Base-by-base conservation (phyloP, 2,329 filamentous ascomycete species). In the Alternaria burnsii region DNA sequence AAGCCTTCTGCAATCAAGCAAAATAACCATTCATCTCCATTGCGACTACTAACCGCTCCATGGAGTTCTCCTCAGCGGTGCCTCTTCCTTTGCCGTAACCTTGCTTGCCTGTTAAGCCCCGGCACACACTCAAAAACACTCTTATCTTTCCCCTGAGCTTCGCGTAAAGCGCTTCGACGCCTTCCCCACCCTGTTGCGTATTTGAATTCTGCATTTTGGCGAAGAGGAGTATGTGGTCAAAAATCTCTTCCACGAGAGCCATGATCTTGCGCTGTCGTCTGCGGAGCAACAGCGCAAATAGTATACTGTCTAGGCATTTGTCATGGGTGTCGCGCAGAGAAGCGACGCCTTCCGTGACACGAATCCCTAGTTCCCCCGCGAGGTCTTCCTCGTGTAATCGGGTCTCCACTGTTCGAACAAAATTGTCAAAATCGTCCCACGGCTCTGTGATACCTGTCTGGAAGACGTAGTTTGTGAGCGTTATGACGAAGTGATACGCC, bases 401-500 rank as follows among this genome's bases (percentile, higher is more conserved):
- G 2, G 71, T 71, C 75, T 94, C 86, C 14, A 95, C 83, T 9
- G 81, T 82, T 26, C 88, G 82, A 0, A 97, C 81, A 66, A 88
- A 90, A 0, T 73, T 73, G 50, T 91, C 87, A 61, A 97, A 94
- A 0, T 82, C 81, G 22, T 80, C 81, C 94, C 94, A 98, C 0
- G 89, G 88, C 16, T 85, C 83, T 8, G 86, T 85, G 52, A 98
- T 89, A 2, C 90, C 93, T 0, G 88, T 86, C 59, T 94, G 91
- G 64, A 96, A 90, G 69, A 94, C 91, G 72, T 97, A 95, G 1
- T 89, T 86, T 40, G 88, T 86, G 0, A 97, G 78, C 10, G 87
- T 87, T 0, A 87, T 85, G 24, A 97, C 84, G 66, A 98, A 94
- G 75, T 95, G 90, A 54, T 92, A 89, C 0, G 92, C 89, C 73